Evolutionary conservation across 495 filamentous ascomycete genomes (phyloP), one percentile per base, ranked within the genome.

Genomic region (Xylaria grammica): DNA sequence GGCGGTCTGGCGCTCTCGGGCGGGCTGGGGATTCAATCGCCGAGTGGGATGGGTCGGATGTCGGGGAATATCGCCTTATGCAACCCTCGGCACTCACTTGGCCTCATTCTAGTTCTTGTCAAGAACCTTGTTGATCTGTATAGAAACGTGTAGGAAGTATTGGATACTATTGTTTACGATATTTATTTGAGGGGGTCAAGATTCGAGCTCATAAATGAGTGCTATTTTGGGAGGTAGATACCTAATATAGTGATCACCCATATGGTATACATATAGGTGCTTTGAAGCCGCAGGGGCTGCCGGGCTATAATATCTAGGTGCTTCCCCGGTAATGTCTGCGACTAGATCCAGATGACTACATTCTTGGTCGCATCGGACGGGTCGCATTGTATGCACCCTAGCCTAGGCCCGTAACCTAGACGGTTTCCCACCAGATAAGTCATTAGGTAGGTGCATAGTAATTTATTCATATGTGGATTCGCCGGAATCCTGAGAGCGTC

Each of bases 51-150:
- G 30, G 51, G 19, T 40, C 15, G 11, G 55, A 17, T 59, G 6
- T 19, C 10, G 59, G 15, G 15, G 19, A 42, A 17, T 29, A 20
- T 22, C 19, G 20, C 46, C 20, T n/a, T 27, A 62, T 52, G 59
- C 59, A 62, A 6, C 59, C 15, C 30, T 62, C 59, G 57, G 57
- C 44, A 38, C 46, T 50, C 44, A 24, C 24, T 57, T 38, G 45
- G 54, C 54, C 30, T 36, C 54, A 36, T 20, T 29, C 54, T 4
- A n/a, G 36, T 36, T 42, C 10, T 9, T 32, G 36, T 17, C 19
- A 29, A 24, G 19, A 29, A 36, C 15, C 22, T 15, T 46, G 42
- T 45, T n/a, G 6, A 32, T 42, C 22, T 42, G 13, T 44, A 17
- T 38, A 4, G 53, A 20, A 26, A 42, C 36, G 53, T 56, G 22